Evolutionary conservation across 164 flowering plant genomes (phyloP).

Genomic region (Litsea cubeba): DNA sequence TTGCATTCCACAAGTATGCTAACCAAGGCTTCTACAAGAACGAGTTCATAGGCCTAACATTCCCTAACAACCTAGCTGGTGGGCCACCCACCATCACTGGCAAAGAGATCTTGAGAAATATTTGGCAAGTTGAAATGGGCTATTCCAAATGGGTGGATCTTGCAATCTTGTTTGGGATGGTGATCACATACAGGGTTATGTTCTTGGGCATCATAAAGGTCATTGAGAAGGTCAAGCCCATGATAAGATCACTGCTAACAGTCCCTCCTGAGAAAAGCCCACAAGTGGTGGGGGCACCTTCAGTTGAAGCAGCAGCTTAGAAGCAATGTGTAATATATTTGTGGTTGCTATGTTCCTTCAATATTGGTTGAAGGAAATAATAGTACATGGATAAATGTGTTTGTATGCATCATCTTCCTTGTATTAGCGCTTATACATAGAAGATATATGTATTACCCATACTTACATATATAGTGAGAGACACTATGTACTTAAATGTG

Average conservation of each 20-base stretch:
- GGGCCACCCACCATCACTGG: constrained; percentile 28
- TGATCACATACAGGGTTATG: constrained; percentile 32
- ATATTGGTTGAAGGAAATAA: too few species aligned
- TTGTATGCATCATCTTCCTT: too few species aligned
- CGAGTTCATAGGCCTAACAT: constrained; percentile 36
- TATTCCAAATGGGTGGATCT: constrained; percentile 57
- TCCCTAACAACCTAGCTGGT: constrained; percentile 19
- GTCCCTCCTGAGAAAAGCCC: constrained; percentile 1
- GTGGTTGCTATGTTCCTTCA: too few species aligned
- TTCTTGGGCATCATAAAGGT: constrained; percentile 38
- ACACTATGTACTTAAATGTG: too few species aligned
- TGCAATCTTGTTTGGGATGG: constrained; percentile 45
- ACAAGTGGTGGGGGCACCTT: not conserved
- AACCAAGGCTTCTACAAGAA: constrained; percentile 49
- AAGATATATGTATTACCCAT: too few species aligned
- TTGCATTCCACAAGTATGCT: constrained; percentile 49
- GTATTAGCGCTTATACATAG: too few species aligned
- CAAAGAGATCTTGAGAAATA: constrained; percentile 24
- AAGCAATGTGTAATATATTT: not conserved
- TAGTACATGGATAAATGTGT: too few species aligned
- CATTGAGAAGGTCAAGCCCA: constrained; percentile 34
- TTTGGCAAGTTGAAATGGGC: constrained; percentile 37
- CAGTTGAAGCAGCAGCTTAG: not conserved
- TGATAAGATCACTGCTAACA: constrained; percentile 15
- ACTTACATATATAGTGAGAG: too few species aligned